phyloP scores from a whole-genome alignment of 176 grass and related monocot genomes.

The Carex kokanica region DNA sequence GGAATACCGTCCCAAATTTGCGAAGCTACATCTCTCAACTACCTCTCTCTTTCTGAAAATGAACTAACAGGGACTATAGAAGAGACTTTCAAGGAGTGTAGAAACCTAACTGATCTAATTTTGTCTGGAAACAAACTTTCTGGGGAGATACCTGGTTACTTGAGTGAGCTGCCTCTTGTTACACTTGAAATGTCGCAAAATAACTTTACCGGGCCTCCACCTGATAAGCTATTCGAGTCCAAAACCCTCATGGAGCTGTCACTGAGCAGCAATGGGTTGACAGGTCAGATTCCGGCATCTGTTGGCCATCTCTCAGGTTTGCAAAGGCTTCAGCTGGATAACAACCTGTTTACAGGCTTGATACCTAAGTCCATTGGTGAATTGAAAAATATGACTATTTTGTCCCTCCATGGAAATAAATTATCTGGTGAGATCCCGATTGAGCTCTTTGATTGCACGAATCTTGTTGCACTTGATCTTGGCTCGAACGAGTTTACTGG shows the following conservation, averaged over 20 bases:
- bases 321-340: slow-evolving; percentile 70
- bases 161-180: slow-evolving; percentile 69
- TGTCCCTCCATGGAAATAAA: slow-evolving; percentile 75
- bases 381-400: slow-evolving; percentile 74
- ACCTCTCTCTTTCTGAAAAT: slow-evolving; percentile 63
- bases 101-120: slow-evolving; percentile 67
- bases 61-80: slow-evolving; percentile 60
- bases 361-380: slow-evolving; percentile 59
- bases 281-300: slow-evolving; percentile 56
- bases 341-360: slow-evolving; percentile 66
- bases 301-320: slow-evolving; percentile 53
- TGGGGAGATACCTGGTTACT: slow-evolving; percentile 77
- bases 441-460: slow-evolving; percentile 79
- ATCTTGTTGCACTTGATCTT: slow-evolving; percentile 73
- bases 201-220: slow-evolving; percentile 63
- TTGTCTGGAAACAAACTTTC: slow-evolving; percentile 70
- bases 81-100: slow-evolving; percentile 59
- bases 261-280: slow-evolving; percentile 70
- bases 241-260: slow-evolving; percentile 62
- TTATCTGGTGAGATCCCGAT: slow-evolving; percentile 74
- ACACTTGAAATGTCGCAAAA: slow-evolving; percentile 72
- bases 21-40: slow-evolving; percentile 48
- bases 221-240: slow-evolving; percentile 64
- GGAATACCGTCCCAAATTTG: slow-evolving; percentile 59
- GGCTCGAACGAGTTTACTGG: slow-evolving; percentile 72